Evolutionary conservation across 1,139 yeast species (phyloP).

Genomic region (Kurtzmaniella quercitrusa): DNA sequence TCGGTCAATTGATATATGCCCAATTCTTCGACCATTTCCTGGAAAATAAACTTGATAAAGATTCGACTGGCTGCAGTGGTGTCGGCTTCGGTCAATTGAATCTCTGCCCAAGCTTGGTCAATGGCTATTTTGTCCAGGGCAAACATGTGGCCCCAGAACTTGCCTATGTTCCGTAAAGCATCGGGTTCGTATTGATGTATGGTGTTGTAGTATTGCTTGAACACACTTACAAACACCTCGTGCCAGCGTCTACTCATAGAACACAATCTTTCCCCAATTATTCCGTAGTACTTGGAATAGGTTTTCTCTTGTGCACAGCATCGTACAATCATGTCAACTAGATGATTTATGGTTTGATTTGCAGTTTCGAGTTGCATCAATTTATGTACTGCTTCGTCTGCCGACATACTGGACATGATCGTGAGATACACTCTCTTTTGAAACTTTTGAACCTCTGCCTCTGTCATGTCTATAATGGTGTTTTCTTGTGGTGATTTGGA

Average conservation of each 20-base stretch:
- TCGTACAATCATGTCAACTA: constrained; percentile 74
- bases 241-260: constrained; percentile 53
- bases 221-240: constrained; percentile 45
- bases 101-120: constrained; percentile 46
- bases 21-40: constrained; percentile 74
- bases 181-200: constrained; percentile 70
- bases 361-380: constrained; percentile 48
- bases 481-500: constrained; percentile 6
- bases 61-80: constrained; percentile 82
- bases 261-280: constrained; percentile 67
- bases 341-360: constrained; percentile 24
- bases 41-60: constrained; percentile 73
- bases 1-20: constrained; percentile 51
- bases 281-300: constrained; percentile 81
- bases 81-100: constrained; percentile 63
- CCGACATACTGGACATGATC: constrained; percentile 87
- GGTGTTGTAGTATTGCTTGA: constrained; percentile 51
- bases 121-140: constrained; percentile 62
- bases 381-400: constrained; percentile 92
- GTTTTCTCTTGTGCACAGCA: constrained; percentile 87
- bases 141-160: constrained; percentile 81
- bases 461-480: constrained; percentile 62
- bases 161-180: constrained; percentile 75
- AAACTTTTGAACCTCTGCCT: constrained; percentile 54
- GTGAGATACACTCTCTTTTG: constrained; percentile 78